Evolutionary conservation across 2,329 filamentous ascomycete genomes (phyloP).

Genomic region (Cercospora sp.): DNA sequence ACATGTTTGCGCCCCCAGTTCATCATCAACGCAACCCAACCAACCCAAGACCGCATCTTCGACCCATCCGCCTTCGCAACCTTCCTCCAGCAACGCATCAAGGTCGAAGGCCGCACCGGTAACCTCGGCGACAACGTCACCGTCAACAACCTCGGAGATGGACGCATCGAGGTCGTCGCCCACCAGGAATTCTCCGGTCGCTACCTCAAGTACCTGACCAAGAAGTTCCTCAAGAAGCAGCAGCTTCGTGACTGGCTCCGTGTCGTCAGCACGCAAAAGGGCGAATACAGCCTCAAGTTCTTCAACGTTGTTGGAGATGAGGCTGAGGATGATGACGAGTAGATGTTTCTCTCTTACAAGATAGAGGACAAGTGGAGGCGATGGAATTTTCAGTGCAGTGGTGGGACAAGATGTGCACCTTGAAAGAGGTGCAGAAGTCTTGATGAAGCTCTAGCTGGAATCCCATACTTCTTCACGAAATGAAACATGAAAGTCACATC

Average conservation of each 20-base stretch:
- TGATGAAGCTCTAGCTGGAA: slow-evolving; percentile 1
- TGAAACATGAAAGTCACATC: background rate
- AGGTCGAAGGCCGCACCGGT: slow-evolving; percentile 96
- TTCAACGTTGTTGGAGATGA: slow-evolving; percentile 99
- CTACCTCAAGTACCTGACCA: slow-evolving; percentile 99
- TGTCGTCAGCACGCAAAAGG: slow-evolving; percentile 95
- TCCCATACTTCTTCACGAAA: background rate
- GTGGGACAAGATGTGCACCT: background rate
- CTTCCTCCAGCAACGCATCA: slow-evolving; percentile 99
- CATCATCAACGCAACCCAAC: slow-evolving; percentile 99
- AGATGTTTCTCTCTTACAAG: slow-evolving; percentile 42
- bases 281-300: slow-evolving; percentile 99
- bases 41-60: slow-evolving; percentile 99
- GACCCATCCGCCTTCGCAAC: slow-evolving; percentile 98
- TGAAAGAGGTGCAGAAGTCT: background rate
- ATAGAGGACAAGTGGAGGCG: background rate
- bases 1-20: slow-evolving; percentile 59
- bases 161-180: slow-evolving; percentile 96
- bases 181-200: slow-evolving; percentile 98
- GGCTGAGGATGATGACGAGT: slow-evolving; percentile 97
- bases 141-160: slow-evolving; percentile 88
- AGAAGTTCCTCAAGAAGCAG: slow-evolving; percentile 99
- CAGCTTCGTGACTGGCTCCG: slow-evolving; percentile 99
- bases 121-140: slow-evolving; percentile 94
- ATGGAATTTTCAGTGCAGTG: background rate